A percentile compares a stretch with the other conserved stretches of the same genome.
phyloP scores from a whole-genome alignment of 306 rosid species.

The Geum urbanum region DNA sequence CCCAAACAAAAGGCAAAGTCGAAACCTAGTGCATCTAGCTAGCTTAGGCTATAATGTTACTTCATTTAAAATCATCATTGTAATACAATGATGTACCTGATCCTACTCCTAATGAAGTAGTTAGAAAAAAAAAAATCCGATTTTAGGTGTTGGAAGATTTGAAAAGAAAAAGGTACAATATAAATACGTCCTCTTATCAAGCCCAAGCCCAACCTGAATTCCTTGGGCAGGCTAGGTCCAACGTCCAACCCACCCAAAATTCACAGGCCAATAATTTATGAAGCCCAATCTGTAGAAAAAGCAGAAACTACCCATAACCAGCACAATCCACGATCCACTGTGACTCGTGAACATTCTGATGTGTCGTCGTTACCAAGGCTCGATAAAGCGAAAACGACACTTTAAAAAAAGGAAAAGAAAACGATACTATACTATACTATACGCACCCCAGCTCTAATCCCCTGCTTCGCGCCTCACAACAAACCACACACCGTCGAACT shows the following conservation, averaged over 20 bases:
- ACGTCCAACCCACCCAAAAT: neutral
- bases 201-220: neutral
- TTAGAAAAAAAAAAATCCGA: too few relatives aligned
- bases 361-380: constrained; percentile 1
- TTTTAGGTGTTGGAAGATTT: too few relatives aligned
- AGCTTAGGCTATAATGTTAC: too few relatives aligned
- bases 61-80: too few relatives aligned
- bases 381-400: constrained; percentile 16
- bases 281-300: neutral
- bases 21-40: too few relatives aligned
- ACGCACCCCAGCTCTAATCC: constrained; percentile 10
- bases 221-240: neutral
- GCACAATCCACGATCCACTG: neutral
- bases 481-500: constrained; percentile 1
- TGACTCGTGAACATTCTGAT: neutral
- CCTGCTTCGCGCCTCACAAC: constrained; percentile 5
- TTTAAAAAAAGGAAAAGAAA: too few relatives aligned
- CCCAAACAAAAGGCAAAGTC: too few relatives aligned
- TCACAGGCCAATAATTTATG: neutral
- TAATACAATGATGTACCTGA: too few relatives aligned
- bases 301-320: neutral
- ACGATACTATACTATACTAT: neutral
- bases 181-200: too few relatives aligned
- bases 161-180: too few relatives aligned
- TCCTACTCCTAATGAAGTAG: too few relatives aligned